Evolutionary conservation across 306 rosid genomes (phyloP), one percentile per base, ranked within the genome.

Genomic region (Betula pendula): DNA sequence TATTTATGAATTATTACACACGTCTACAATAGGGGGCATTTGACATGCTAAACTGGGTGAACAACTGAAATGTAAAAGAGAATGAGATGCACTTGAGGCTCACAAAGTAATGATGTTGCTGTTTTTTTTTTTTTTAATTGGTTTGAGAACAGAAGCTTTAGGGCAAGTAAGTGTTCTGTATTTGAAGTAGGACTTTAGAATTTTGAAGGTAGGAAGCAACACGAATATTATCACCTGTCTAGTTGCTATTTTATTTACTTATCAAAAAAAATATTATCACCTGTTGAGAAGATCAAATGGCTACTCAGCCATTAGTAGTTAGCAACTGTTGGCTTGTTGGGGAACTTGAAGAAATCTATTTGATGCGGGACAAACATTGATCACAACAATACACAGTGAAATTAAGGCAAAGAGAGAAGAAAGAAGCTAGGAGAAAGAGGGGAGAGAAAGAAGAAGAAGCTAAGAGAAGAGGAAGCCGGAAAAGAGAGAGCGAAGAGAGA

Each of bases 91-190:
- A 74, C 43, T 74, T 10, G 15, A 9, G 20, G 51, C 55, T 13
- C 12, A 15, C 42, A 12, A 22, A 6, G 17, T 27, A 27, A 59
- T 59, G 17, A 1, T 62, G 16, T 7, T 22, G 13, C 12, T 9
- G 0, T 5, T 10, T 24, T 33, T 8, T 3, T 19, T 33, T 1
- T 19, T 52, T 52, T 52, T 52, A 2, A 52, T 52, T 51, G 59
- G 59, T 52, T 52, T 52, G 59, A 52, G 59, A 52, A 52, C 24
- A 52, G 24, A 52, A 52, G 59, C 24, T 62, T 15, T 62, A 62
- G 68, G 68, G 24, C 8, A 15, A 0, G 42, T 62, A 33, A 62
- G 22, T 62, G 42, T 62, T 33, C 68, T 62, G 68, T 33, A 8
- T 29, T 62, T 62, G 22, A 29, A 29, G 22, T 33, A 62, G 42